These are phyloP conservation scores for Hyphopichia homilentoma DNA, from an alignment of 805 yeast species.

Conservation along the genomic window DNA sequence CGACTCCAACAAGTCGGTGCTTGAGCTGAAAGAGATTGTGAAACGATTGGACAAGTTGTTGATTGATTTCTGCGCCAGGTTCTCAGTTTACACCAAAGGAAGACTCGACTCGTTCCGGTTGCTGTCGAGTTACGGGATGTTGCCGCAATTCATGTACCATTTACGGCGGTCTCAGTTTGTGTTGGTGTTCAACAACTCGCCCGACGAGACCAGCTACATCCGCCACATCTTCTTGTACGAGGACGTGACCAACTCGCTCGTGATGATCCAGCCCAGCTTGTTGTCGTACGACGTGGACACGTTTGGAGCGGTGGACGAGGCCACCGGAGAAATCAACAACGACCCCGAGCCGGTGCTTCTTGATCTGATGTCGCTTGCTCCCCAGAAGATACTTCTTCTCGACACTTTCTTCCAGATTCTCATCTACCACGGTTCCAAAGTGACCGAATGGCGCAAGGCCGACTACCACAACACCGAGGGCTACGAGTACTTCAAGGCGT, in stretches of 20 bases:
- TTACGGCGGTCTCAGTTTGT: constrained; percentile 63
- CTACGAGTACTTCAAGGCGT: constrained; percentile 55
- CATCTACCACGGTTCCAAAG: constrained; percentile 61
- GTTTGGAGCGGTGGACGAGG: constrained; percentile 32
- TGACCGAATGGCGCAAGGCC: constrained; percentile 64
- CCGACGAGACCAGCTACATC: constrained; percentile 66
- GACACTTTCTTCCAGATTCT: constrained; percentile 70
- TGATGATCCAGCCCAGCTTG: constrained; percentile 69
- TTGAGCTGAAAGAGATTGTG: constrained; percentile 24
- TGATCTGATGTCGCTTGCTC: constrained; percentile 60
- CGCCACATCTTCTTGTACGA: constrained; percentile 62
- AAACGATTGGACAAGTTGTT: constrained; percentile 38
- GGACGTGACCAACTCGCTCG: constrained; percentile 55
- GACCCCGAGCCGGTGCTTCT: constrained; percentile 64
- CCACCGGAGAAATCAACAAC: constrained; percentile 21
- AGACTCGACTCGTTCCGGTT: constrained; percentile 47
- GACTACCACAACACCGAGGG: constrained; percentile 62
- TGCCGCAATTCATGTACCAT: constrained; percentile 68
- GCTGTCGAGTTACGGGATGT: constrained; percentile 45
- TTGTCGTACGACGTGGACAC: constrained; percentile 51
- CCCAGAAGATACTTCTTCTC: constrained; percentile 52
- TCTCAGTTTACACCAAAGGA: constrained; percentile 43
- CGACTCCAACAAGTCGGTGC: constrained; percentile 9
- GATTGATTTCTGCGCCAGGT: constrained; percentile 32
- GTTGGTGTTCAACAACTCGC: constrained; percentile 65